Base-by-base conservation (phyloP, 305 asterid genomes). In the Solanum aculeatissimum region DNA sequence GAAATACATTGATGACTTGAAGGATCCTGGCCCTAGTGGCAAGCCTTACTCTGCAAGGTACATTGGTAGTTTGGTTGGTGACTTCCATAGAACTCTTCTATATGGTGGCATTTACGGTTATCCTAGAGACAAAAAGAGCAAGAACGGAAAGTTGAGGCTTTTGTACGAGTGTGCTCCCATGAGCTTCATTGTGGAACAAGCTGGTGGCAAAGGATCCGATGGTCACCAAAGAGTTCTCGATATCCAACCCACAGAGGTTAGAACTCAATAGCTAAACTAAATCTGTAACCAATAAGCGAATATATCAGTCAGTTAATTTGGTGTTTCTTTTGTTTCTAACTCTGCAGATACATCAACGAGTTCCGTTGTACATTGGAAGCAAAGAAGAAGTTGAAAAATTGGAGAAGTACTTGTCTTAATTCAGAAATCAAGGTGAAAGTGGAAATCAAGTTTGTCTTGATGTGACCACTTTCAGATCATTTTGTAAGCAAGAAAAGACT, bases 101-200 rank as follows among this genome's bases (percentile, higher is more conserved):
- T 96, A 95, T 53, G 98, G 99, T 38, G 99, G 99, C 51, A 96
- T 96, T 51, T 96, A 95, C 11, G 99, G 99, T 1, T 95, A 96
- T 42, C 99, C 98, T 1, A 86, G 94, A 84, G 98, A 96, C 68
- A 86, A 87, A 77, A 96, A 96, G 92, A 96, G 97, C 86, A 93
- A 95, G 92, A 96, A 96, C 35, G 98, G 99, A 53, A 96, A 96
- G 89, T 80, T 96, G 86, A 94, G 99, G 89, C 90, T 96, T 27
- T 81, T 96, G 94, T 96, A 96, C 78, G 99, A 96, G 88, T 94
- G 98, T 77, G 98, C 99, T 5, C 99, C 99, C 0, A 95, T 95
- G 98, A 96, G 99, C 86, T 96, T 96, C 87, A 92, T 95, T 8
- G 99, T 92, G 84, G 99, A 96, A 78, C 99, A 94, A 89, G 99